Base-by-base conservation (phyloP, 768 basidiomycete genomes). In the Lentinus brumalis region DNA sequence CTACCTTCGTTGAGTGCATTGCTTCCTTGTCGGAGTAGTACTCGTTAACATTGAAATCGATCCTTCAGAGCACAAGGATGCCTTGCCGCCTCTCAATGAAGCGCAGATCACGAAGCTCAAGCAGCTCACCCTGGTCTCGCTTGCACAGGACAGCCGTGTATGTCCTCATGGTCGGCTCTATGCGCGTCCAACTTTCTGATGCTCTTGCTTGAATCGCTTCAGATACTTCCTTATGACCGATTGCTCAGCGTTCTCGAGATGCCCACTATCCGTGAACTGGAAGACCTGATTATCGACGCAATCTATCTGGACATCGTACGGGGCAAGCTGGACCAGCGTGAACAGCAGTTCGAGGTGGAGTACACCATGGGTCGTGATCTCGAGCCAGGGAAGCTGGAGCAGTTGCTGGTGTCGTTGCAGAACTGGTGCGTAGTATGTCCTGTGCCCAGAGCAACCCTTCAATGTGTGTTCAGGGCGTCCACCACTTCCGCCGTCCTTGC, bases 261-360 rank as follows among this genome's bases (percentile, higher is more conserved):
- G 74, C 80, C 86, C 3, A 87, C 84, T 5, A 86, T 96, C 59
- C 88, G 96, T 56, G 91, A 91, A 58, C 86, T 99, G 3, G 96
- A 99, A 73, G 96, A 98, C 75, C 86, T 98, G 64, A 92, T 98
- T 71, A 98, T 99, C 73, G 95, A 98, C 69, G 91, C 91, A 11
- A 95, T 98, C 74, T 98, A 98, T 75, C 86, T 92, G 42, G 91
- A 93, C 71, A 79, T 97, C 41, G 81, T 99, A 40, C 86, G 86
- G 52, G 96, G 94, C 10, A 94, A 92, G 70, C 87, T 99, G 51
- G 94, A 98, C 74, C 96, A 98, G 75, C 92, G 92, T 71, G 84
- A 92, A 67, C 85, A 87, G 64, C 88, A 94, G 65, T 81, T 98
- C 59, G 92, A 96, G 73, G 87, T 98, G 39, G 92, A 96, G 74